Evolutionary conservation across 495 filamentous ascomycete species (phyloP).

Genomic region (Articulospora tetracladia): DNA sequence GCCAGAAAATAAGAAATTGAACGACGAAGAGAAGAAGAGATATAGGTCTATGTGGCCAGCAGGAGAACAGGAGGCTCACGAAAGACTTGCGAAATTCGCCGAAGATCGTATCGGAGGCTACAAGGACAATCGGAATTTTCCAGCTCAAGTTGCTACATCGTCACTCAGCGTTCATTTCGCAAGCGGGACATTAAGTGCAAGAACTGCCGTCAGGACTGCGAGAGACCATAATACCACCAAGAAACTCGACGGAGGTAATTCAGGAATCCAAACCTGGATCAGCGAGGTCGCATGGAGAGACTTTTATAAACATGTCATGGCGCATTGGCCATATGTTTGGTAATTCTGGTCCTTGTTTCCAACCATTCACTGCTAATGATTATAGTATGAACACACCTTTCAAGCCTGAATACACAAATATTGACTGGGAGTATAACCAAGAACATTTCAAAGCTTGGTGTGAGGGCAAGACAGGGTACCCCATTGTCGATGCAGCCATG

Average conservation of each 20-base stretch:
- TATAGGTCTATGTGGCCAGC: conserved; percentile 66
- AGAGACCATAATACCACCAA: conserved; percentile 63
- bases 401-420: conserved; percentile 80
- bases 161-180: conserved; percentile 77
- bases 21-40: conserved; percentile 52
- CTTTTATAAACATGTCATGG: conserved; percentile 88
- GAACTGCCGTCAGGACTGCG: conserved; percentile 68
- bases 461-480: conserved; percentile 73
- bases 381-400: conserved; percentile 88
- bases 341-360: not conserved
- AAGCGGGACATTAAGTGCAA: conserved; percentile 69
- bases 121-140: conserved; percentile 54
- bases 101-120: conserved; percentile 61
- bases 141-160: conserved; percentile 60
- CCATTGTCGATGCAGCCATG: conserved; percentile 92
- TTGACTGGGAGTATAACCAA: conserved; percentile 74
- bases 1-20: conserved; percentile 62
- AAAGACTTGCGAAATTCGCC: conserved; percentile 66
- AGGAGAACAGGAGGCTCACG: conserved; percentile 72
- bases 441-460: conserved; percentile 72
- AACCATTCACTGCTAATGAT: not conserved
- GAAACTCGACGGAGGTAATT: conserved; percentile 63
- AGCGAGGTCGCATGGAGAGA: conserved; percentile 89
- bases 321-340: conserved; percentile 80
- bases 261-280: conserved; percentile 74